phyloP scores from a whole-genome alignment of 108 stramenopile species.

The Skeletonema potamos region DNA sequence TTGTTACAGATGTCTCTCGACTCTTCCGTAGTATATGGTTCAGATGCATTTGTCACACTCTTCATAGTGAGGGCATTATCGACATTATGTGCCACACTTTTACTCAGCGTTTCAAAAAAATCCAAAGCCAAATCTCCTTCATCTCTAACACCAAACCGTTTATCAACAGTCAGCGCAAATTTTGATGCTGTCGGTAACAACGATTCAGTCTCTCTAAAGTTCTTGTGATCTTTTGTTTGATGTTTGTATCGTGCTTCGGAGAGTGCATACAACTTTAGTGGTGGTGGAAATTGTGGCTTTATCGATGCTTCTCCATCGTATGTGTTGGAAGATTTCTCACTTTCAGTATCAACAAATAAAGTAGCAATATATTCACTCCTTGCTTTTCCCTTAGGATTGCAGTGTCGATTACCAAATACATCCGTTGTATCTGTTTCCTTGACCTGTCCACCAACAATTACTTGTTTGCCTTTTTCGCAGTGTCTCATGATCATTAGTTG shows the following conservation, averaged over 20 bases:
- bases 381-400: constrained; percentile 25
- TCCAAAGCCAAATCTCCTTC: constrained; percentile 32
- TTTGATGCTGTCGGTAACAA: constrained; percentile 28
- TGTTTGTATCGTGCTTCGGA: constrained; percentile 14
- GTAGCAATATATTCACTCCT: constrained; percentile 37
- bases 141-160: constrained; percentile 39
- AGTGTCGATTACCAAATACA: constrained; percentile 32
- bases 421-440: constrained; percentile 14
- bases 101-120: constrained; percentile 25
- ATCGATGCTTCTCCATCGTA: background rate
- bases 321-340: background rate
- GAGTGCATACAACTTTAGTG: constrained; percentile 36
- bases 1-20: constrained; percentile 11
- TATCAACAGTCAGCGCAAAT: constrained; percentile 32
- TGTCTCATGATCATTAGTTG: constrained; percentile 43
- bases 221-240: constrained; percentile 21
- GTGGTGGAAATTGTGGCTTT: constrained; percentile 36
- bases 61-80: background rate
- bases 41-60: background rate
- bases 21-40: background rate
- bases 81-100: constrained; percentile 25
- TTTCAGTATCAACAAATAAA: constrained; percentile 31
- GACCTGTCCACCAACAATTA: constrained; percentile 1
- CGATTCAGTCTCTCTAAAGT: constrained; percentile 42
- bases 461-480: constrained; percentile 33